These are phyloP conservation scores for Neoboletus magnificus DNA, from an alignment of 768 basidiomycete species.

Conservation along the genomic window DNA sequence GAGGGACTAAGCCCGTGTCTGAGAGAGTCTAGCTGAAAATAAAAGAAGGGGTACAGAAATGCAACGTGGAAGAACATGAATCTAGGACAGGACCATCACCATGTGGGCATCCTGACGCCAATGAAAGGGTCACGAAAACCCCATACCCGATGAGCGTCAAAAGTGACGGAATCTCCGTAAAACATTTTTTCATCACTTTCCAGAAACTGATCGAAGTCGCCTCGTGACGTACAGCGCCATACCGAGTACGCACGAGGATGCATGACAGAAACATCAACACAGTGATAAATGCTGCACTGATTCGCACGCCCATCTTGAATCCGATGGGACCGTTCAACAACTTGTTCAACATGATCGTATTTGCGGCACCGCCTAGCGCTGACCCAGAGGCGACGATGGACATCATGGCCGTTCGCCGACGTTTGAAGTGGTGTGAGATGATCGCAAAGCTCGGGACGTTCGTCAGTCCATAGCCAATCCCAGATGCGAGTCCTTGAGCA, in stretches of 20 bases:
- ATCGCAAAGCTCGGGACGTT: slow-evolving; percentile 44
- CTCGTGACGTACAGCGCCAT: not conserved
- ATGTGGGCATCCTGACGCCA: not conserved
- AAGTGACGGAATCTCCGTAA: slow-evolving; percentile 24
- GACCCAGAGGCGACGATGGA: slow-evolving; percentile 46
- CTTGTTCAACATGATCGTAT: slow-evolving; percentile 62
- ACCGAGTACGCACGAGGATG: slow-evolving; percentile 36
- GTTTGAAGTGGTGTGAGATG: slow-evolving; percentile 44
- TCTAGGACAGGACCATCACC: slow-evolving; percentile 4
- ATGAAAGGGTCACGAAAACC: not conserved
- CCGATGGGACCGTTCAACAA: slow-evolving; percentile 41
- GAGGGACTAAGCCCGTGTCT: slow-evolving; percentile 42
- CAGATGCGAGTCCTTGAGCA: slow-evolving; percentile 42
- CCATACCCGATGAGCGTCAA: slow-evolving; percentile 22
- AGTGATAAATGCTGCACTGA: slow-evolving; percentile 39
- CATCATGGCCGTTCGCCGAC: slow-evolving; percentile 40
- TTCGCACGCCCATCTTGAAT: slow-evolving; percentile 38
- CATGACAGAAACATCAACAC: slow-evolving; percentile 38
- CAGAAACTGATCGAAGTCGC: slow-evolving; percentile 7
- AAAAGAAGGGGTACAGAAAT: slow-evolving; percentile 52
- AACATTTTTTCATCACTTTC: slow-evolving; percentile 21
- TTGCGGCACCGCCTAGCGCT: slow-evolving; percentile 51
- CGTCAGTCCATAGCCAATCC: slow-evolving; percentile 42
- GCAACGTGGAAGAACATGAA: slow-evolving; percentile 34
- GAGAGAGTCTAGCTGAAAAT: slow-evolving; percentile 55